phyloP scores from a whole-genome alignment of 371 early-diverging fungal species.

The Mortierella sp. region DNA sequence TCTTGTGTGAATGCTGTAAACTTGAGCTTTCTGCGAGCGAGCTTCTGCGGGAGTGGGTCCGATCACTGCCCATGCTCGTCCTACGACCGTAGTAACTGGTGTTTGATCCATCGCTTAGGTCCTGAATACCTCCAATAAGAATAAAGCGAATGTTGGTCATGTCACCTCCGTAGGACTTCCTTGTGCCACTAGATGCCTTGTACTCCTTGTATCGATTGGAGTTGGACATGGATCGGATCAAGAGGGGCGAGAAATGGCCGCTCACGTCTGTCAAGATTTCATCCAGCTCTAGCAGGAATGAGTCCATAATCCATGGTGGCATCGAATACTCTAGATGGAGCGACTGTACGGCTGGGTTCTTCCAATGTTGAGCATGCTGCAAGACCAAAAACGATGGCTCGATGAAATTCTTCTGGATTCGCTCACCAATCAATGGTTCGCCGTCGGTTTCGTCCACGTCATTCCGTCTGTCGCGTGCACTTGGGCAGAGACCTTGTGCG shows the following conservation, averaged over 20 bases:
- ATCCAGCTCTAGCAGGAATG: slow-evolving; percentile 51
- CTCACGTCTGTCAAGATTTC: slow-evolving; percentile 56
- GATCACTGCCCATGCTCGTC: slow-evolving; percentile 58
- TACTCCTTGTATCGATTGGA: slow-evolving; percentile 48
- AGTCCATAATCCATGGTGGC: slow-evolving; percentile 64
- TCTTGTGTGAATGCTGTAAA: slow-evolving; percentile 51
- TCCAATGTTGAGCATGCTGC: slow-evolving; percentile 59
- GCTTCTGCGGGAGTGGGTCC: slow-evolving; percentile 55
- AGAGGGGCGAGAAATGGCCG: slow-evolving; percentile 48
- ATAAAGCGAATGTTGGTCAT: slow-evolving; percentile 57
- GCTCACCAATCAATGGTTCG: slow-evolving; percentile 57
- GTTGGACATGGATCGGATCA: slow-evolving; percentile 48
- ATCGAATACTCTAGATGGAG: slow-evolving; percentile 54
- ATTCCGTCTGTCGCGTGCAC: slow-evolving; percentile 43
- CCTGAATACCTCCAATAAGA: slow-evolving; percentile 65
- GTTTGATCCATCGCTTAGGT: slow-evolving; percentile 58
- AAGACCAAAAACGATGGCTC: slow-evolving; percentile 63
- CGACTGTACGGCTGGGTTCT: slow-evolving; percentile 67
- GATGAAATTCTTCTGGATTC: slow-evolving; percentile 59
- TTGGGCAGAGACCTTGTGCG: slow-evolving; percentile 54
- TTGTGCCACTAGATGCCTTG: slow-evolving; percentile 43
- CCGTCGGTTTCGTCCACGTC: slow-evolving; percentile 39
- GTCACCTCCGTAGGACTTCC: slow-evolving; percentile 45
- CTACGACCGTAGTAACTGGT: slow-evolving; percentile 54
- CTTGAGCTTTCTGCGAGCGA: slow-evolving; percentile 56